These are phyloP conservation scores for Phytomonas sp. DNA, from an alignment of 208 protist genomes.

Conservation along the genomic window DNA sequence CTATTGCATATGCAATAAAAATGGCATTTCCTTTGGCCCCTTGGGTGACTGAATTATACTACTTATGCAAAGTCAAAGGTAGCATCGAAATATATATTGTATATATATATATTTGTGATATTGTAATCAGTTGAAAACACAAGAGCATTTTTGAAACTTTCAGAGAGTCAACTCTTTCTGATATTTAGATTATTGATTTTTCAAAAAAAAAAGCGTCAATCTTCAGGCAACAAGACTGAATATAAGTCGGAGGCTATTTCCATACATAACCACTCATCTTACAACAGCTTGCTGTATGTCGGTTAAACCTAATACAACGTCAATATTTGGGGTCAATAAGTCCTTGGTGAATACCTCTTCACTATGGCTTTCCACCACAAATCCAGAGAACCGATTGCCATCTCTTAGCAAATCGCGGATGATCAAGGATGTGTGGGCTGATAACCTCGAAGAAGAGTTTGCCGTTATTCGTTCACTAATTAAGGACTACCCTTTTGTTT, in stretches of 20 bases:
- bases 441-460: constrained; percentile 97
- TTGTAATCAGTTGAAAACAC: too few species aligned
- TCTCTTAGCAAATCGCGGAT: constrained; percentile 84
- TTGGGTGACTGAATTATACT: neutral
- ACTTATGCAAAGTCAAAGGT: neutral
- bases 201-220: neutral
- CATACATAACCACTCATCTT: neutral
- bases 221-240: neutral
- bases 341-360: neutral
- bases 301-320: neutral
- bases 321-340: neutral
- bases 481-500: constrained; percentile 95
- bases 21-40: neutral
- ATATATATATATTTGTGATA: neutral
- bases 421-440: constrained; percentile 95
- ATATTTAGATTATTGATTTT: neutral
- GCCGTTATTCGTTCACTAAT: constrained; percentile 90
- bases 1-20: neutral
- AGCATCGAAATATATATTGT: neutral
- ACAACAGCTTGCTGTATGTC: neutral
- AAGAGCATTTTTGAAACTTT: too few species aligned
- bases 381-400: constrained; percentile 26
- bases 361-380: constrained; percentile 7
- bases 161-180: too few species aligned
- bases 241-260: neutral